Evolutionary conservation across 164 flowering plant species (phyloP), one percentile per base, ranked within the genome.

Genomic region (Vitis amurensis): DNA sequence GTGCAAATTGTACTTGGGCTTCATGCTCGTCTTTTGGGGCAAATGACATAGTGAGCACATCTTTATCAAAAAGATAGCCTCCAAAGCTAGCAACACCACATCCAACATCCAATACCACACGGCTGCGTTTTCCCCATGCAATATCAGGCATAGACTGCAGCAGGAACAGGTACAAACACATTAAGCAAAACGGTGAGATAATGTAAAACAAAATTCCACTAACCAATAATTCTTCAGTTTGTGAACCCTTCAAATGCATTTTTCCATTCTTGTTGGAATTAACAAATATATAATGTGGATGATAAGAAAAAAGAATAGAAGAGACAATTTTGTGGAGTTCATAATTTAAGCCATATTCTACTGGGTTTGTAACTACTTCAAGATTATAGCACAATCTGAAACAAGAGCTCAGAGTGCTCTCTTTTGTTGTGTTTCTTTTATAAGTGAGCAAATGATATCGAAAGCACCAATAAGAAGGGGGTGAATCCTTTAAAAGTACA

Each of bases 31-130:
- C 99, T 85, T 96, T 96, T 59, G 99, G 99, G 59, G 99, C 99
- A 68, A 95, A 83, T 30, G 99, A 95, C 98, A 95, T 95, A 9
- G 97, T 71, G 23, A 96, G 85, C 19, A 86, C 97, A 74, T 88
- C 90, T 78, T 85, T 89, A 16, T 96, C 99, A 81, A 93, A 96
- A 69, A 96, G 95, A 82, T 69, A 96, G 19, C 99, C 99, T 29
- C 99, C 99, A 81, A 96, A 92, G 83, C 99, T 96, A 53, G 99
- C 99, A 66, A 96, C 99, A 29, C 99, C 99, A 83, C 99, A 96
- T 58, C 99, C 99, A 77, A 96, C 97, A 81, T 96, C 98, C 82
- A 96, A 79, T 67, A 96, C 73, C 15, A 92, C 94, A 71, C 99
- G 94, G 10, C 87, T 71, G 29, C 78, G 90, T 77, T 87, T 92